phyloP scores from a whole-genome alignment of 768 basidiomycete genomes.

The Floccularia luteovirens region DNA sequence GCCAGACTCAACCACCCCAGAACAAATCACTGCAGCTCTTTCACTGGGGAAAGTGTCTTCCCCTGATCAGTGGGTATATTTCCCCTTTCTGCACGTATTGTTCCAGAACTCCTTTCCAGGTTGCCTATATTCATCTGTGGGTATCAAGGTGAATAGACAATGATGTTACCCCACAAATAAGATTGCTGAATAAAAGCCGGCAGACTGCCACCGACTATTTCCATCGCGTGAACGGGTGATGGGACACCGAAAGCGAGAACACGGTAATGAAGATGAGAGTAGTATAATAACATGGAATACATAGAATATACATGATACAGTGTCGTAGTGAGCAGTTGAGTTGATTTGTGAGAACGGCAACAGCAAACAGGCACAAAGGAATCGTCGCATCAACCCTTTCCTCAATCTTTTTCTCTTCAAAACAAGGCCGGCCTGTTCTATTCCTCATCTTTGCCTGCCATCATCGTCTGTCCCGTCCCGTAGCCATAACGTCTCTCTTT shows the following conservation, averaged over 20 bases:
- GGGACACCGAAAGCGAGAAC: slow-evolving; percentile 68
- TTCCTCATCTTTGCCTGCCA: slow-evolving; percentile 4
- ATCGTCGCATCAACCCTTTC: neutral
- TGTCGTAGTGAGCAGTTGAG: no score
- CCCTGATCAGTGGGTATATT: slow-evolving; percentile 49
- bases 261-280: slow-evolving; percentile 44
- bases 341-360: no score
- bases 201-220: slow-evolving; percentile 67
- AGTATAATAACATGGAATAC: slow-evolving; percentile 73
- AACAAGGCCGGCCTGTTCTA: neutral
- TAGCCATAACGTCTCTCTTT: slow-evolving; percentile 60
- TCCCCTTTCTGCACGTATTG: neutral
- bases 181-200: no score
- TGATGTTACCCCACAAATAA: no score
- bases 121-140: slow-evolving; percentile 81
- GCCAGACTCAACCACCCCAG: slow-evolving; percentile 43
- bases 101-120: slow-evolving; percentile 24
- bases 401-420: neutral
- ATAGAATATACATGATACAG: slow-evolving; percentile 14
- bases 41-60: slow-evolving; percentile 52
- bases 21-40: slow-evolving; percentile 40
- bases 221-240: slow-evolving; percentile 63
- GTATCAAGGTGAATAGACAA: slow-evolving; percentile 45
- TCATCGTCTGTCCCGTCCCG: neutral
- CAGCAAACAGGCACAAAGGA: no score